These are phyloP conservation scores for Russula olivacea DNA, from an alignment of 768 basidiomycete genomes.

Conservation along the genomic window DNA sequence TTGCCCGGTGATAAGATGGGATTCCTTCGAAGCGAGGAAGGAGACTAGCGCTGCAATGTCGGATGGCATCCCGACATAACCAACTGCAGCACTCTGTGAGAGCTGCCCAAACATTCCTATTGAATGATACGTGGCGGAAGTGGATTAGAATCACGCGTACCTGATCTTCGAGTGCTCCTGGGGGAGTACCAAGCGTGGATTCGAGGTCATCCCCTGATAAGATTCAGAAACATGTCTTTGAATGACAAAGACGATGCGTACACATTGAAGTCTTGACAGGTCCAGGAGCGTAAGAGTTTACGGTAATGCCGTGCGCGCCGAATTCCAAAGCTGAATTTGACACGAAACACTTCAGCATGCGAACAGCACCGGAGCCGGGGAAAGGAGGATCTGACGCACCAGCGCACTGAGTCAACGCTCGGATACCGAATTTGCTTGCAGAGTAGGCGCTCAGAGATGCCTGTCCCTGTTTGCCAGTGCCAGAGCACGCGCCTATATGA, in stretches of 20 bases:
- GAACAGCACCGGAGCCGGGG: background rate
- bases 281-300: constrained; percentile 27
- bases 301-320: constrained; percentile 25
- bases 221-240: background rate
- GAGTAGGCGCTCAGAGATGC: constrained; percentile 27
- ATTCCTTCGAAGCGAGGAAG: constrained; percentile 32
- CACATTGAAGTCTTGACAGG: constrained; percentile 24
- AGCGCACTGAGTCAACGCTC: constrained; percentile 30
- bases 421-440: constrained; percentile 32
- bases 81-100: constrained; percentile 22
- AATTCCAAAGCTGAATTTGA: constrained; percentile 24
- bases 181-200: constrained; percentile 2
- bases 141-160: background rate
- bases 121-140: background rate
- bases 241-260: background rate
- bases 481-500: constrained; percentile 18
- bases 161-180: constrained; percentile 17
- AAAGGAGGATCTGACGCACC: constrained; percentile 7
- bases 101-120: constrained; percentile 7
- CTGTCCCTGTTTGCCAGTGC: constrained; percentile 10
- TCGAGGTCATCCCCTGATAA: constrained; percentile 18
- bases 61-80: constrained; percentile 25
- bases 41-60: constrained; percentile 32
- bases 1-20: constrained; percentile 31
- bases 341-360: background rate